These are phyloP conservation scores for Spinellus fusiger DNA, from an alignment of 192 early-diverging fungal species.

Conservation along the genomic window DNA sequence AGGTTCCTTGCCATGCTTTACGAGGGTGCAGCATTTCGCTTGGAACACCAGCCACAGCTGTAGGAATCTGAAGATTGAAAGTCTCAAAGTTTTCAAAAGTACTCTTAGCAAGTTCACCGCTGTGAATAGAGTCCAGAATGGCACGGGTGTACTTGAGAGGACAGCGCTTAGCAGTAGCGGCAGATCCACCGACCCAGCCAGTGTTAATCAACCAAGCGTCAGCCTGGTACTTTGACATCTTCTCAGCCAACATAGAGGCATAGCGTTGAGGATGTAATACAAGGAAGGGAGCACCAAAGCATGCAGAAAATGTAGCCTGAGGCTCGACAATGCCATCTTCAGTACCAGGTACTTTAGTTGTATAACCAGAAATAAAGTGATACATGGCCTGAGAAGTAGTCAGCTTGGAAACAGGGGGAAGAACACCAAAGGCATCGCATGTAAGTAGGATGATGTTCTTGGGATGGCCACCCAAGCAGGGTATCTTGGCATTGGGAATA, in stretches of 20 bases:
- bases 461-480: constrained; percentile 86
- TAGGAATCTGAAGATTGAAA: constrained; percentile 88
- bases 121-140: constrained; percentile 97
- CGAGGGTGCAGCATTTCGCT: constrained; percentile 80
- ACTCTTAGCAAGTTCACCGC: constrained; percentile 79
- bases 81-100: constrained; percentile 82
- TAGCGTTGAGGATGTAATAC: constrained; percentile 95
- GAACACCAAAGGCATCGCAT: constrained; percentile 94
- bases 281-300: constrained; percentile 95
- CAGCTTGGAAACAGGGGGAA: constrained; percentile 89
- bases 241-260: constrained; percentile 93
- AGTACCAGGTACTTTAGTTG: constrained; percentile 96
- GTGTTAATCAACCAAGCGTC: constrained; percentile 96
- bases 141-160: constrained; percentile 95
- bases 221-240: constrained; percentile 82
- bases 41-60: constrained; percentile 68
- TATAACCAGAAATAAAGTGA: constrained; percentile 97
- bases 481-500: constrained; percentile 91
- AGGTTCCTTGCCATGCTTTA: constrained; percentile 78
- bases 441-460: constrained; percentile 95
- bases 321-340: constrained; percentile 93
- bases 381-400: constrained; percentile 88
- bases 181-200: constrained; percentile 92
- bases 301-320: constrained; percentile 87
- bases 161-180: constrained; percentile 87